Conservation (phyloP, 441 rosid genomes). For the Pelargonium cotyledonis region DNA sequence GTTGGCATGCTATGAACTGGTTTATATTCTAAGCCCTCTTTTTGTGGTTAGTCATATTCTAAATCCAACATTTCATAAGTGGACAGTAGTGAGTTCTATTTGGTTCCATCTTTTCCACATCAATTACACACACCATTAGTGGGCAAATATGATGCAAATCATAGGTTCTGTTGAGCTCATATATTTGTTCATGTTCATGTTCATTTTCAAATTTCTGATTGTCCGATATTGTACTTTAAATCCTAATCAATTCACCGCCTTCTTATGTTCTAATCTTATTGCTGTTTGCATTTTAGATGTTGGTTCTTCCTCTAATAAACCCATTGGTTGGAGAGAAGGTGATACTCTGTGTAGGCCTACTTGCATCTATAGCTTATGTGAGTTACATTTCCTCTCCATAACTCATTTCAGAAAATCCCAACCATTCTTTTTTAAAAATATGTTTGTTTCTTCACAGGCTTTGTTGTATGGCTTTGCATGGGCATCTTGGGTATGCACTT, state of each 20-base stretch:
- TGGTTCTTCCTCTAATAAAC: slow-evolving; percentile 4
- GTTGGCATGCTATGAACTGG: not conserved
- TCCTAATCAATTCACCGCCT: no score
- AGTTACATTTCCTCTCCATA: not conserved
- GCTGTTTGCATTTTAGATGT: not conserved
- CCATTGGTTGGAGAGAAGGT: slow-evolving; percentile 7
- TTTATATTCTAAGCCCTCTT: no score
- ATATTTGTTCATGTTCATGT: no score
- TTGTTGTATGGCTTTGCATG: slow-evolving; percentile 1
- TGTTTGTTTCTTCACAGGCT: not conserved
- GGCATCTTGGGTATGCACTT: slow-evolving; percentile 5
- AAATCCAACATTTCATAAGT: no score
- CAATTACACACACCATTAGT: no score
- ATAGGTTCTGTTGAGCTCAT: no score
- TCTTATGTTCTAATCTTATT: not conserved
- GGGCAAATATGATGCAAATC: no score
- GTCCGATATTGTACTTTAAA: not conserved
- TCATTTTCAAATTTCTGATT: not conserved
- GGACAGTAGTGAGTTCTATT: no score
- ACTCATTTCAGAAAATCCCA: not conserved
- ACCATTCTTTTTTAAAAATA: not conserved
- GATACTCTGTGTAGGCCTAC: slow-evolving; percentile 4
- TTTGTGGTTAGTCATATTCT: no score
- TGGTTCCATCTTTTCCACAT: no score
- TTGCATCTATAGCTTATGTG: slow-evolving; percentile 8